Conservation (phyloP, 257 asterid species). For the Solanum virginianum region DNA sequence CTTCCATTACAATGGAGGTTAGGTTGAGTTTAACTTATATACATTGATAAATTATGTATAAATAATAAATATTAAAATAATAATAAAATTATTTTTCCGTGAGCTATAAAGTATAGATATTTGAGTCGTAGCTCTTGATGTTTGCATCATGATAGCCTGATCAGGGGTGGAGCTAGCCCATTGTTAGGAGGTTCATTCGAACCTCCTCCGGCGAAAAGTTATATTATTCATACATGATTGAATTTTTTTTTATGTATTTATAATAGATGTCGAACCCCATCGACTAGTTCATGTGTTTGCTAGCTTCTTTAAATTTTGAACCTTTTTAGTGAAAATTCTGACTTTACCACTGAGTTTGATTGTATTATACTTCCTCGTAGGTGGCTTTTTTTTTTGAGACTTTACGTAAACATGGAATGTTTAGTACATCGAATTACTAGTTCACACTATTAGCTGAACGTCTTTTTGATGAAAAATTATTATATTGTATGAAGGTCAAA, state of each 20-base stretch:
- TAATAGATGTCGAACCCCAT: no score
- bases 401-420: neutral
- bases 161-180: no score
- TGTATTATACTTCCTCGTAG: neutral
- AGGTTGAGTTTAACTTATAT: neutral
- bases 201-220: no score
- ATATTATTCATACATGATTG: no score
- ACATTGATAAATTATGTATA: no score
- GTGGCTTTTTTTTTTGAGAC: neutral
- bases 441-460: neutral
- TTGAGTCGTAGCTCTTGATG: neutral
- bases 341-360: fast-evolving
- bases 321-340: no score
- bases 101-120: neutral
- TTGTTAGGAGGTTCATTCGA: no score
- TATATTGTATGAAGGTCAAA: neutral
- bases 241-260: no score
- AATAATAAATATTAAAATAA: neutral
- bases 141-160: neutral
- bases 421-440: neutral
- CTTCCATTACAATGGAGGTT: constrained; percentile 39
- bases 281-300: no score
- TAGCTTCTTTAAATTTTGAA: no score
- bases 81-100: neutral
- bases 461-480: neutral